Evolutionary conservation across 176 grass and related monocot species (phyloP).

Genomic region (Poa annua): DNA sequence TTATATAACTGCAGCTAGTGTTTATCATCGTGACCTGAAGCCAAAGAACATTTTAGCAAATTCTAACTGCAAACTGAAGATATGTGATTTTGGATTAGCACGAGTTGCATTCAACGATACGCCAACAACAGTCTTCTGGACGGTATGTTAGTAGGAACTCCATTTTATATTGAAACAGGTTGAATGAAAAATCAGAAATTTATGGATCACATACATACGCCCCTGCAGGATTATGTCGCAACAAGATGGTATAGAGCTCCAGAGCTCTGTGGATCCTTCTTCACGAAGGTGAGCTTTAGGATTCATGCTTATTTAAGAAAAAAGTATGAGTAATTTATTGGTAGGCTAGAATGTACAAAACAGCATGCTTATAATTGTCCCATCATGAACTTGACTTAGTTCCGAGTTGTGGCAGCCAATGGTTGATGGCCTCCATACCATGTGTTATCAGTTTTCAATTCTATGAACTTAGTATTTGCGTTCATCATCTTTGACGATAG

Average conservation of each 20-base stretch:
- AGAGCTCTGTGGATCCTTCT: slow-evolving; percentile 98
- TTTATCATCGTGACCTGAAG: slow-evolving; percentile 97
- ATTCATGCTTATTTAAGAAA: slow-evolving; percentile 15
- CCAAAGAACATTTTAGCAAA: slow-evolving; percentile 99
- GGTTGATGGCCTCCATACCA: not conserved
- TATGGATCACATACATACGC: slow-evolving; percentile 23
- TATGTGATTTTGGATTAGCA: slow-evolving; percentile 98
- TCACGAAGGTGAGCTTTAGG: slow-evolving; percentile 67
- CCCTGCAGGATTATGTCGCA: slow-evolving; percentile 94
- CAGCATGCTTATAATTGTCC: not conserved
- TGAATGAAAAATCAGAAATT: slow-evolving; percentile 24
- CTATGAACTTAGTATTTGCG: not conserved
- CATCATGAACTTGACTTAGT: not conserved
- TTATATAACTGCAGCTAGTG: slow-evolving; percentile 66
- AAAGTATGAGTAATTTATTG: not conserved
- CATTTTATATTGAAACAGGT: not conserved
- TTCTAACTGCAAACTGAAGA: slow-evolving; percentile 99
- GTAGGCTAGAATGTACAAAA: not conserved
- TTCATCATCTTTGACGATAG: not conserved
- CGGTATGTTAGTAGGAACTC: slow-evolving; percentile 60
- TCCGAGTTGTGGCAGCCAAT: not conserved
- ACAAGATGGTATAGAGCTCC: slow-evolving; percentile 99
- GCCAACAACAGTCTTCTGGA: slow-evolving; percentile 96
- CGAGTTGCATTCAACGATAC: slow-evolving; percentile 92
- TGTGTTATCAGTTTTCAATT: not conserved